Base-by-base conservation (phyloP, 495 filamentous ascomycete genomes). In the Podospora appendiculata region DNA sequence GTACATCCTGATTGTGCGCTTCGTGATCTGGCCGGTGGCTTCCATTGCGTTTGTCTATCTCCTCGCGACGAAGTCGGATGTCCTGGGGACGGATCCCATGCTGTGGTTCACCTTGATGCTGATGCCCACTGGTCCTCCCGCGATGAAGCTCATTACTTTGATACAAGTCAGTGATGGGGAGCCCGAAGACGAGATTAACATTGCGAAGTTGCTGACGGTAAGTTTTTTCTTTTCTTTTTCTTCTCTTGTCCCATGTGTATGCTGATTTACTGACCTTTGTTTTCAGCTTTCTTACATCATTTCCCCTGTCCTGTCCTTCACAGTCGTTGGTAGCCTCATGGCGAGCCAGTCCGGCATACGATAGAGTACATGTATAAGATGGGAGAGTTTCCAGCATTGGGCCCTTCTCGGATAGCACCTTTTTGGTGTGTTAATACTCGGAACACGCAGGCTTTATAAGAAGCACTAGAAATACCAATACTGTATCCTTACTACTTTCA, bases 81-180 rank as follows among this genome's bases (percentile, higher is more conserved):
- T 84, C 8, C 64, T 90, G 2, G 65, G 71, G 8, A 51, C 70
- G 5, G 87, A 91, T 62, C 86, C 88, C 0, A 81, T 91, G 40
- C 61, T 90, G 16, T 90, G 83, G 83, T 90, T 89, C 59, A 68
- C 70, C 8, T 76, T 90, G 75, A 89, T 89, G 84, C 59, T 89
- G 18, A 89, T 90, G 81, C 85, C 88, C 0, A 74, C 76, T 2
- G 87, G 88, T 0, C 86, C 86, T 9, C 80, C 82, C 2, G 84
- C 86, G 0, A 79, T 89, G 77, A 85, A 84, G 51, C 64, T 89
- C 13, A 79, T 82, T 14, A 79, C 82, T 1, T 63, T 89, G 47
- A 76, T 85, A 3, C 85, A 90, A 53, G 74, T 89, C 4, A 81
- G 77, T 36, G 78, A 79, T 7, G 74, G 72, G 0, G 70, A 68